A percentile compares a stretch with the other conserved stretches of the same genome.
Conservation (phyloP, 768 basidiomycete genomes). For the Amanita subjunquillea region DNA sequence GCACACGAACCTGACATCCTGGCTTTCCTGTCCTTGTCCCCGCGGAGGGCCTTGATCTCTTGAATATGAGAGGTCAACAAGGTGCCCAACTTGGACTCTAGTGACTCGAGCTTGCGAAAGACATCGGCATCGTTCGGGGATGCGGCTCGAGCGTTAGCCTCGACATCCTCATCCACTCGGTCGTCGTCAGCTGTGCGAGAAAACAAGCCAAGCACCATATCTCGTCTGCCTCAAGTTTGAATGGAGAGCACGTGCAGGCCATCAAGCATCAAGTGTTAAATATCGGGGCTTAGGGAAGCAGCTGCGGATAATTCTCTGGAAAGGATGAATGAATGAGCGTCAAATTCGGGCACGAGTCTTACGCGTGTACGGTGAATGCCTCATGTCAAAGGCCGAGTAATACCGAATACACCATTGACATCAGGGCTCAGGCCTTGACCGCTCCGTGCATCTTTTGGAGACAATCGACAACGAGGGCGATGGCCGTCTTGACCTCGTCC, state of each 20-base stretch:
- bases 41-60: neutral
- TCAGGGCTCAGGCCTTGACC: neutral
- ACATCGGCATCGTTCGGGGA: neutral
- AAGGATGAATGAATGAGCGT: too few species aligned
- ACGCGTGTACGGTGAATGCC: neutral
- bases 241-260: too few species aligned
- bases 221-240: neutral
- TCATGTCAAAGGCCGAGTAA: too few species aligned
- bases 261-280: too few species aligned
- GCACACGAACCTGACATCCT: neutral
- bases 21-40: neutral
- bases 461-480: conserved; percentile 29
- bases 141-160: neutral
- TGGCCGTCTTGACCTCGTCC: conserved; percentile 33
- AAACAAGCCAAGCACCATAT: neutral
- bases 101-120: neutral
- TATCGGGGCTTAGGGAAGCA: too few species aligned
- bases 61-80: conserved; percentile 1
- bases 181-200: neutral
- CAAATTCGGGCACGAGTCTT: neutral
- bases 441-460: conserved; percentile 20
- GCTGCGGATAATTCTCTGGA: too few species aligned
- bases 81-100: neutral
- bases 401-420: too few species aligned
- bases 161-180: neutral